Conservation (phyloP, 768 basidiomycete genomes). For the Phanerodontia chrysosporium region DNA sequence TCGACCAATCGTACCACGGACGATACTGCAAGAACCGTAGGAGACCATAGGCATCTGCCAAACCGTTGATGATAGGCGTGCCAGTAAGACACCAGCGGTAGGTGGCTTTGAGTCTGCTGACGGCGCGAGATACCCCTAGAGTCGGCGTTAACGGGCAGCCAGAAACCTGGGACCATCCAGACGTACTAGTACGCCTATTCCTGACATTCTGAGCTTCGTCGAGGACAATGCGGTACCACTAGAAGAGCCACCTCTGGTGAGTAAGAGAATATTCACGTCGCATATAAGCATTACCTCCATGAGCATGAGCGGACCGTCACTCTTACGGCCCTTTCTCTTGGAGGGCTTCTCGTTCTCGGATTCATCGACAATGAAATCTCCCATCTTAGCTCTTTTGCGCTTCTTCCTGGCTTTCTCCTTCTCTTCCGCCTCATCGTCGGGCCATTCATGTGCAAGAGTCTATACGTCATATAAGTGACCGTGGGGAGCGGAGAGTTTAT, state of each 20-base stretch:
- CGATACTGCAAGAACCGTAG: slow-evolving; percentile 38
- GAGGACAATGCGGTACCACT: slow-evolving; percentile 38
- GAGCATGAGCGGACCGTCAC: slow-evolving; percentile 45
- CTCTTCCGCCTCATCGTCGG: slow-evolving; percentile 36
- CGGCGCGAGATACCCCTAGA: slow-evolving; percentile 39
- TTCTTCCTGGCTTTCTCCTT: slow-evolving; percentile 36
- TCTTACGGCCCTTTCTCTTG: slow-evolving; percentile 34
- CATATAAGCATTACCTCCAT: slow-evolving; percentile 33
- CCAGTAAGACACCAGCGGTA: slow-evolving; percentile 71
- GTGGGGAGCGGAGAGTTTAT: slow-evolving; percentile 11
- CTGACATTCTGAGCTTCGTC: slow-evolving; percentile 55
- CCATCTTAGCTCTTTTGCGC: slow-evolving; percentile 15
- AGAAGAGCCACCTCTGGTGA: too few relatives aligned
- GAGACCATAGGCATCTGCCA: slow-evolving; percentile 48
- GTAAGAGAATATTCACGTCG: neutral
- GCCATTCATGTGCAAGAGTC: slow-evolving; percentile 60
- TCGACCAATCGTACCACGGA: slow-evolving; percentile 37
- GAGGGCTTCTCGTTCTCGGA: slow-evolving; percentile 19
- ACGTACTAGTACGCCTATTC: slow-evolving; percentile 40
- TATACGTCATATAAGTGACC: slow-evolving; percentile 16
- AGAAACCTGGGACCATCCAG: neutral
- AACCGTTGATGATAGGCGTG: slow-evolving; percentile 61
- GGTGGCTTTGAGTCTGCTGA: slow-evolving; percentile 45
- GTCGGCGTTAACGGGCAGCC: neutral
- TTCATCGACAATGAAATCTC: slow-evolving; percentile 24